Percentiles rank a stretch among this genome's conserved stretches.
phyloP scores from a whole-genome alignment of 805 yeast genomes.

The Metschnikowia drakensbergensis region DNA sequence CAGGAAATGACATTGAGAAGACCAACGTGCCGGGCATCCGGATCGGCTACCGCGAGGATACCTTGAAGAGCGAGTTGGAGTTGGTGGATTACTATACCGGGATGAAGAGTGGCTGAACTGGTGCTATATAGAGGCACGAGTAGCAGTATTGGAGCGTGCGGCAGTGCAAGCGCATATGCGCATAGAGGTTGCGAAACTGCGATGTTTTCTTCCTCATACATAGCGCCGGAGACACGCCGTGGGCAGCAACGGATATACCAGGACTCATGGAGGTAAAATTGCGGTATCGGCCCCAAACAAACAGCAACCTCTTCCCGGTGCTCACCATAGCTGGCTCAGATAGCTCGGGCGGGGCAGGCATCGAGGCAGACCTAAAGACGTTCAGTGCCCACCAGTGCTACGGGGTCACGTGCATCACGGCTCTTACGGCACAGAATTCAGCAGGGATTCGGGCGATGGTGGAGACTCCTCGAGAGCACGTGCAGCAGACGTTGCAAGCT shows the following conservation, averaged over 20 bases:
- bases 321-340: constrained; percentile 68
- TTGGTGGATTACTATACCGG: constrained; percentile 57
- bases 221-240: neutral
- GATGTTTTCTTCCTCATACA: constrained; percentile 2
- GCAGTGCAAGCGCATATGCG: constrained; percentile 7
- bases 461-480: constrained; percentile 40
- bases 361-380: constrained; percentile 84
- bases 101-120: constrained; percentile 6
- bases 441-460: constrained; percentile 40
- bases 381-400: constrained; percentile 70
- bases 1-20: constrained; percentile 86
- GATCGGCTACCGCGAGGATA: constrained; percentile 77
- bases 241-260: neutral
- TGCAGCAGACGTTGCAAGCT: constrained; percentile 48
- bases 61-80: constrained; percentile 66
- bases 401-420: constrained; percentile 73
- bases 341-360: constrained; percentile 87
- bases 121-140: neutral
- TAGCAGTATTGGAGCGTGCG: neutral
- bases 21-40: constrained; percentile 93
- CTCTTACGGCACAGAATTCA: constrained; percentile 78
- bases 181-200: constrained; percentile 6
- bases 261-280: constrained; percentile 1
- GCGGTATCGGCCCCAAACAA: constrained; percentile 1
- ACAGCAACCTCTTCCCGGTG: constrained; percentile 13